These are phyloP conservation scores for Paramarasmius palmivorus DNA, from an alignment of 1,284 basidiomycete species.

Conservation along the genomic window DNA sequence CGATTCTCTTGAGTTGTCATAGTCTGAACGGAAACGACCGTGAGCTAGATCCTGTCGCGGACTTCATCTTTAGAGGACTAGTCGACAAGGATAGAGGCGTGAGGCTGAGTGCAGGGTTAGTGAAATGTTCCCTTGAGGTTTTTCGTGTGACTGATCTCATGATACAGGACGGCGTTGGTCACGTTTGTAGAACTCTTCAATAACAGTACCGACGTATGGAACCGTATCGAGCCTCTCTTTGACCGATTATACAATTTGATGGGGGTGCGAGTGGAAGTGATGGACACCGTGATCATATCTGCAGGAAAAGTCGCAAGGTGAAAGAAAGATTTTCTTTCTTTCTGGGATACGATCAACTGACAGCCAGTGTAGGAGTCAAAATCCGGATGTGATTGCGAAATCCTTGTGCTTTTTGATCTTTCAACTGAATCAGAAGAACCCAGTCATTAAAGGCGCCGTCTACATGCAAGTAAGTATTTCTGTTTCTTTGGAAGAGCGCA, in stretches of 20 bases:
- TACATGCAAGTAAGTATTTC: slow-evolving; percentile 58
- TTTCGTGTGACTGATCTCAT: slow-evolving; percentile 4
- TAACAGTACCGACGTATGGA: slow-evolving; percentile 15
- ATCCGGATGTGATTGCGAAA: slow-evolving; percentile 55
- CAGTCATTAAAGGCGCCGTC: slow-evolving; percentile 68
- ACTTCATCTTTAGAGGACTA: slow-evolving; percentile 48
- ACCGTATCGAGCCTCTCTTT: slow-evolving; percentile 40
- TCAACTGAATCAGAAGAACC: slow-evolving; percentile 67
- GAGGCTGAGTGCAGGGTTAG: slow-evolving; percentile 69
- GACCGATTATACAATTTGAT: slow-evolving; percentile 49
- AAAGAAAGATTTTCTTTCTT: slow-evolving; percentile 24
- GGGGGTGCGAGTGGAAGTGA: slow-evolving; percentile 38
- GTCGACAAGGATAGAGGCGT: slow-evolving; percentile 56
- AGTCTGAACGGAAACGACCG: slow-evolving; percentile 32
- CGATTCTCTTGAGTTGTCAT: slow-evolving; percentile 49
- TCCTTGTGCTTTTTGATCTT: slow-evolving; percentile 67
- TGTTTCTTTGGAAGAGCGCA: slow-evolving; percentile 10
- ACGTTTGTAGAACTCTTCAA: slow-evolving; percentile 45
- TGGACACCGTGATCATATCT: slow-evolving; percentile 63
- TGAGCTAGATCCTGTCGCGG: slow-evolving; percentile 36
- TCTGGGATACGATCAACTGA: slow-evolving; percentile 6
- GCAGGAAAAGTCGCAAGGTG: slow-evolving; percentile 67
- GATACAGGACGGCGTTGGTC: slow-evolving; percentile 45
- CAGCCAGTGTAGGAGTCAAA: slow-evolving; percentile 32
- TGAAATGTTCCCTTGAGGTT: slow-evolving; percentile 7